phyloP scores from a whole-genome alignment of 768 basidiomycete genomes.

The Suillus weaverae region DNA sequence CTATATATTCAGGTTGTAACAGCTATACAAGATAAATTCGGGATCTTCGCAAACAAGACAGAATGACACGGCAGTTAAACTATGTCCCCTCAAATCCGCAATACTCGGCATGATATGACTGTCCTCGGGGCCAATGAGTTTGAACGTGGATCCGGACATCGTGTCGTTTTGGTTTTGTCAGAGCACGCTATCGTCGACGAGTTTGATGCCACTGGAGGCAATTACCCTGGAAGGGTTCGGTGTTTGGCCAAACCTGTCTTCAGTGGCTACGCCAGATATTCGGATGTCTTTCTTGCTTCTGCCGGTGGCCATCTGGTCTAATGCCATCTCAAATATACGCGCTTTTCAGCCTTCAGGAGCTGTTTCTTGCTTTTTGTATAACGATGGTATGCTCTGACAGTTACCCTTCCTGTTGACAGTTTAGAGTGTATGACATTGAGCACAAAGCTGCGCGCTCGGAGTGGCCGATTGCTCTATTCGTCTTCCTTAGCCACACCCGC shows the following conservation, averaged over 20 bases:
- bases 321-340: background rate
- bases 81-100: background rate
- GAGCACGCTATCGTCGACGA: background rate
- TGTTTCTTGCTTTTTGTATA: background rate
- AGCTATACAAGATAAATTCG: slow-evolving; percentile 7
- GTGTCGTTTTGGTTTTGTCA: background rate
- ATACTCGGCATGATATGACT: background rate
- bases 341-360: background rate
- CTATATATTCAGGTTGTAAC: slow-evolving; percentile 22
- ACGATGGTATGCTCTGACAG: background rate
- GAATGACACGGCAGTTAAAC: background rate
- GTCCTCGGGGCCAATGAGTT: background rate
- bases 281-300: background rate
- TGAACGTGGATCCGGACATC: background rate
- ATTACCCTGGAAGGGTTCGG: background rate
- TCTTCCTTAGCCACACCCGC: background rate
- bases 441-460: background rate
- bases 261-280: background rate
- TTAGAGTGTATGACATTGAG: background rate
- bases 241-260: background rate
- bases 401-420: background rate
- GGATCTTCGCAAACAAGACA: background rate
- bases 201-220: background rate
- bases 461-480: background rate
- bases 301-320: background rate